Evolutionary conservation across 2,329 filamentous ascomycete genomes (phyloP).

Genomic region (Knoxdaviesia capensis): DNA sequence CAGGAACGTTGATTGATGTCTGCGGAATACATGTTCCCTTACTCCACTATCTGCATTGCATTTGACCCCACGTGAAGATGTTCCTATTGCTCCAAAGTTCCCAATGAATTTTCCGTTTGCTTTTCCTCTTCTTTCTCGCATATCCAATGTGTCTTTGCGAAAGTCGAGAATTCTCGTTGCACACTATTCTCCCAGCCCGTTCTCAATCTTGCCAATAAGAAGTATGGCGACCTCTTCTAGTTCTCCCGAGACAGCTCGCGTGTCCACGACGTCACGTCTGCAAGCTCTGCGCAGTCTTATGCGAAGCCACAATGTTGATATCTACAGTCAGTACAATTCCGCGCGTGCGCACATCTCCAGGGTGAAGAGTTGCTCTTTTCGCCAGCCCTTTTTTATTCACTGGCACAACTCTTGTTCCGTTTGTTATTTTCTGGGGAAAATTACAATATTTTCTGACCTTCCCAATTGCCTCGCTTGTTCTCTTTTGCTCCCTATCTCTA

Average conservation of each 20-base stretch:
- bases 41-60: too few species aligned
- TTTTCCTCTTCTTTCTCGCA: too few species aligned
- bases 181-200: too few species aligned
- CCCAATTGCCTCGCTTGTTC: slow-evolving; percentile 13
- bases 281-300: slow-evolving; percentile 64
- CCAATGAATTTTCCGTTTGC: too few species aligned
- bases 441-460: not conserved
- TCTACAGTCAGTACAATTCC: slow-evolving; percentile 52
- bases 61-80: too few species aligned
- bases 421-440: too few species aligned
- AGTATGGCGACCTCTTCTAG: not conserved
- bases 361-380: slow-evolving; percentile 3
- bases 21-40: too few species aligned
- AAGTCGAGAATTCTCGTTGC: too few species aligned
- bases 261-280: slow-evolving; percentile 49
- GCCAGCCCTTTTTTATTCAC: slow-evolving; percentile 15
- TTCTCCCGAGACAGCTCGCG: not conserved
- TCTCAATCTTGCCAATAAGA: too few species aligned
- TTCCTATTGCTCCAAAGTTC: too few species aligned
- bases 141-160: too few species aligned
- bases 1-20: too few species aligned
- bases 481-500: slow-evolving; percentile 17
- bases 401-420: slow-evolving; percentile 49
- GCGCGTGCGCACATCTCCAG: not conserved
- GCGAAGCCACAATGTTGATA: slow-evolving; percentile 67